Evolutionary conservation across 75 land plant genomes (phyloP).

Genomic region (Picea glauca): DNA sequence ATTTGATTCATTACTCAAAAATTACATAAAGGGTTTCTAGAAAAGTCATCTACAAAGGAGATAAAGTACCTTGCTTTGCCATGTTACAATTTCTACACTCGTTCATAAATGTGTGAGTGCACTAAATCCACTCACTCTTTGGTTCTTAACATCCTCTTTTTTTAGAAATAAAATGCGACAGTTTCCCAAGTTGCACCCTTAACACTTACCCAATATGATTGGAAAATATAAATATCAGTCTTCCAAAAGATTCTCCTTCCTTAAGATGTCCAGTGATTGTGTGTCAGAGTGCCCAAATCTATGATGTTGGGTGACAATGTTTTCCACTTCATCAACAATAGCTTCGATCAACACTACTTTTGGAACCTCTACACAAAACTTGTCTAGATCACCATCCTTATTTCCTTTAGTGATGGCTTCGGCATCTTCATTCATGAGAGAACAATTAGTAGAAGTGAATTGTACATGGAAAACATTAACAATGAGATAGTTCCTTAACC

Average conservation of each 20-base stretch:
- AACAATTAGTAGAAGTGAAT: too few relatives aligned
- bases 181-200: not conserved
- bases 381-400: too few relatives aligned
- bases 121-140: not conserved
- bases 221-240: not conserved
- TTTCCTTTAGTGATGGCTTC: too few relatives aligned
- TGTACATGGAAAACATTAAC: too few relatives aligned
- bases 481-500: not conserved
- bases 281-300: too few relatives aligned
- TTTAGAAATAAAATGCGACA: not conserved
- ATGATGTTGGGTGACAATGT: not conserved
- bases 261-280: not conserved
- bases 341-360: not conserved
- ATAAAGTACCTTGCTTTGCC: not conserved
- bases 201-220: not conserved
- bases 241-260: not conserved
- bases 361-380: too few relatives aligned
- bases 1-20: too few relatives aligned
- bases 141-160: not conserved
- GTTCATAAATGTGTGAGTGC: too few relatives aligned
- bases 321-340: not conserved
- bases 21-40: too few relatives aligned
- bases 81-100: not conserved
- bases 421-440: too few relatives aligned
- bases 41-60: too few relatives aligned